phyloP scores from a whole-genome alignment of 257 asterid genomes.

The Gentiana macrophylla region DNA sequence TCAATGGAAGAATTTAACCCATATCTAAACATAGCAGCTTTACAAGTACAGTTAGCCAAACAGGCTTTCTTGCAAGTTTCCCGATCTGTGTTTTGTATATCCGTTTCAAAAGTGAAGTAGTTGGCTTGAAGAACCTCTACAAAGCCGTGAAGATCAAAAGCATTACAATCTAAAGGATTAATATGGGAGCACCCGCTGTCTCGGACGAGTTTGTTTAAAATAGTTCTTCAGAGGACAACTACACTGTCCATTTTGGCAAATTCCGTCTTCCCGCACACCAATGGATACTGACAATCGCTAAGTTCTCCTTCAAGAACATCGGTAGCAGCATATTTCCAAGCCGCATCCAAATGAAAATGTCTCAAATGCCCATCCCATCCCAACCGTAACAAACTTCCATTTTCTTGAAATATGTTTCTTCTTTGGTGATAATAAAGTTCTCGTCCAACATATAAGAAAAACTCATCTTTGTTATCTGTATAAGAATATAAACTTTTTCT shows the following conservation, averaged over 20 bases:
- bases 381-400: no score
- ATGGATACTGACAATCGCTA: slow-evolving; percentile 29
- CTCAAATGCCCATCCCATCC: no score
- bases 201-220: slow-evolving; percentile 15
- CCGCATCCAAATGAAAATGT: no score
- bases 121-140: slow-evolving; percentile 22
- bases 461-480: no score
- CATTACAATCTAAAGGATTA: slow-evolving; percentile 18
- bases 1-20: no score
- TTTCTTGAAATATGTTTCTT: no score
- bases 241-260: slow-evolving; percentile 34
- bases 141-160: slow-evolving; percentile 12
- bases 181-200: slow-evolving; percentile 34
- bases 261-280: slow-evolving; percentile 33
- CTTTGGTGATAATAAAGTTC: no score
- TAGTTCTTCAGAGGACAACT: slow-evolving; percentile 24
- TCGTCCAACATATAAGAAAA: no score
- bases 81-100: slow-evolving; percentile 2
- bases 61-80: slow-evolving; percentile 28
- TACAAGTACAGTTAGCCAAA: neutral
- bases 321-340: no score
- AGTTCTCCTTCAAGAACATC: no score
- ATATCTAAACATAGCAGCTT: no score
- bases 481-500: no score
- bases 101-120: slow-evolving; percentile 14